Percentiles rank a stretch among this genome's conserved stretches.
Conservation (phyloP, 768 basidiomycete genomes). For the Wakefieldia striispora region DNA sequence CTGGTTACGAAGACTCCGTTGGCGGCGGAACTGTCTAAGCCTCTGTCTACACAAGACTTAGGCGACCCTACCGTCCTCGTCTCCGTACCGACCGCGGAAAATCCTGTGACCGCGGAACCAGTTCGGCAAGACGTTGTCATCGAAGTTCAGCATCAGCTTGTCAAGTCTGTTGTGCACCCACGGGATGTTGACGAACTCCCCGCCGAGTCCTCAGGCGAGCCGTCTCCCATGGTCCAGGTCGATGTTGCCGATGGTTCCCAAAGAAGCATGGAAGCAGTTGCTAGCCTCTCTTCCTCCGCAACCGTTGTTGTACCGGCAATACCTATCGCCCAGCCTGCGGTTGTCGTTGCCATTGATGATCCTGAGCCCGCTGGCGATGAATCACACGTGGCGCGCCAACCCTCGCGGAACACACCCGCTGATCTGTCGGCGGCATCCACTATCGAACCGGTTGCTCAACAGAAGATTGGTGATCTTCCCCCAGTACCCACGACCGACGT, state of each 20-base stretch:
- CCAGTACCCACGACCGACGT: background rate
- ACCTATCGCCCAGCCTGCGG: background rate
- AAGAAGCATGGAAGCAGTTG: slow-evolving; percentile 3
- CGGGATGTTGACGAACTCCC: slow-evolving; percentile 1
- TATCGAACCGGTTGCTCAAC: slow-evolving; percentile 2
- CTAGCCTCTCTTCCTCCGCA: background rate
- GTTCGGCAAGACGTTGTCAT: background rate
- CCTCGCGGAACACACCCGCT: slow-evolving; percentile 5
- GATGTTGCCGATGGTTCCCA: slow-evolving; percentile 3
- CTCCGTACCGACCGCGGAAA: background rate
- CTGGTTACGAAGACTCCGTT: background rate
- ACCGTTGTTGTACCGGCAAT: background rate
- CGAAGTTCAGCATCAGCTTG: background rate
- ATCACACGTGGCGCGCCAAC: slow-evolving; percentile 1
- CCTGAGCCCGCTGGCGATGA: slow-evolving; percentile 1
- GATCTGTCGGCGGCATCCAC: slow-evolving; percentile 5
- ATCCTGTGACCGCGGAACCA: background rate
- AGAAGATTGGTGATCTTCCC: slow-evolving; percentile 5
- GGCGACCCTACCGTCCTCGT: background rate
- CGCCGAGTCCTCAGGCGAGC: background rate
- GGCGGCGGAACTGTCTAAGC: slow-evolving; percentile 1
- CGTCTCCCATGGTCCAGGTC: background rate
- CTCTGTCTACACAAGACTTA: background rate
- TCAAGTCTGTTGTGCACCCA: background rate
- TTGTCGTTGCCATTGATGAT: background rate